A percentile compares a stretch with the other conserved stretches of the same genome.
phyloP scores from a whole-genome alignment of 306 rosid species.

The Cicer judaicum region DNA sequence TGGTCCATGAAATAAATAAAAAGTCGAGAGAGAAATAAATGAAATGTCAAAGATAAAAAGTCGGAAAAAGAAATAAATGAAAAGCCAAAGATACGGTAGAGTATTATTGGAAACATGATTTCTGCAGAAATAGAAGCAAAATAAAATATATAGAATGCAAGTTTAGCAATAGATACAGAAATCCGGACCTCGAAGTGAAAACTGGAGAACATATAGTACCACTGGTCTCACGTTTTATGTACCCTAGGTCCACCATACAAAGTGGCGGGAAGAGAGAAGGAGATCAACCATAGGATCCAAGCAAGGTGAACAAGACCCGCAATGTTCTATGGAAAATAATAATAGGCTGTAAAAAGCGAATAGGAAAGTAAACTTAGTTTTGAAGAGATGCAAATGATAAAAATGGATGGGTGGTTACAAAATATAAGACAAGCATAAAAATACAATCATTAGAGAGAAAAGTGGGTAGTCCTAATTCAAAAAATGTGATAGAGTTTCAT shows the following conservation, averaged over 20 bases:
- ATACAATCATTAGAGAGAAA: constrained; percentile 20
- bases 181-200: not conserved
- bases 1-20: not conserved
- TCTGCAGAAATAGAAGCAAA: not conserved
- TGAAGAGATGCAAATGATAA: not conserved
- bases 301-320: not conserved
- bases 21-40: not conserved
- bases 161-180: constrained; percentile 13
- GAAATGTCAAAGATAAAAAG: not conserved
- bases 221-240: not conserved
- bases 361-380: not conserved
- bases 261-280: not conserved
- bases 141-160: not conserved
- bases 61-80: not conserved
- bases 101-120: not conserved
- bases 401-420: not conserved
- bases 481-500: not conserved
- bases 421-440: not conserved
- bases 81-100: not conserved
- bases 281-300: not conserved
- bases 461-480: not conserved
- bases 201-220: not conserved
- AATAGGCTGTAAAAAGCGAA: not conserved
- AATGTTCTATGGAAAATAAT: not conserved
- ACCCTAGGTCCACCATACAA: not conserved